phyloP scores from a whole-genome alignment of 2,329 filamentous ascomycete species.

The Xylariaceae sp. region DNA sequence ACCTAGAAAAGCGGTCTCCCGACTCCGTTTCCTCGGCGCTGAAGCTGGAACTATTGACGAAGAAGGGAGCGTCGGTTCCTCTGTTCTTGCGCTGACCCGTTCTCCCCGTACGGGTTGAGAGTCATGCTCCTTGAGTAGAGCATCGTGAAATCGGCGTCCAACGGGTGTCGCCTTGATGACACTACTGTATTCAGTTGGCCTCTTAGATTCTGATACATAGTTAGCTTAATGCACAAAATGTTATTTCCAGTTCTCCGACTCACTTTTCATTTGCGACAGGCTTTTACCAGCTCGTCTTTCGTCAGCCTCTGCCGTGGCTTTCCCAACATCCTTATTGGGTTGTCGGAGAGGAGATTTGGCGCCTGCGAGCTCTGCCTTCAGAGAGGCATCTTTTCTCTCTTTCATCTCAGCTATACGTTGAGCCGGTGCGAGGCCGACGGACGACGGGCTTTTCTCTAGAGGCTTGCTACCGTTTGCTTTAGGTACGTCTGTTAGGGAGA shows the following conservation, averaged over 20 bases:
- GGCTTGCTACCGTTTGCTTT: constrained; percentile 38
- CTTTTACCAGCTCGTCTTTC: constrained; percentile 53
- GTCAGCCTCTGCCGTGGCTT: constrained; percentile 60
- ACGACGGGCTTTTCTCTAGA: constrained; percentile 40
- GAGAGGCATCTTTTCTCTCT: constrained; percentile 58
- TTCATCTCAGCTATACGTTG: constrained; percentile 52
- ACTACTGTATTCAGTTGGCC: constrained; percentile 38
- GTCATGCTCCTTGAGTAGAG: constrained; percentile 30
- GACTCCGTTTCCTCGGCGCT: constrained; percentile 32
- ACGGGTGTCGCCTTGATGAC: constrained; percentile 55
- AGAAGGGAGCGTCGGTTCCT: constrained; percentile 34
- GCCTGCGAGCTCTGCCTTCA: constrained; percentile 66
- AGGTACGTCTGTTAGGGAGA: constrained; percentile 45
- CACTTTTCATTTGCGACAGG: constrained; percentile 46
- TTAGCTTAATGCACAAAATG: constrained; percentile 27
- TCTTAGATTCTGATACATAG: constrained; percentile 45
- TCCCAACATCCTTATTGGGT: constrained; percentile 66
- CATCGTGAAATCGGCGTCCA: constrained; percentile 50
- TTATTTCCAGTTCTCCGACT: constrained; percentile 24
- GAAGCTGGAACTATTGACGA: constrained; percentile 40
- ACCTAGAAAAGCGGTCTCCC: constrained; percentile 31
- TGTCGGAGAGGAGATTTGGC: constrained; percentile 70
- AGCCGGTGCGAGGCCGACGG: constrained; percentile 38
- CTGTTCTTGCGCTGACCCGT: constrained; percentile 17
- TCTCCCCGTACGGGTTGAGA: constrained; percentile 28